These are phyloP conservation scores for Trifolium repens DNA, from an alignment of 306 rosid genomes.

Conservation along the genomic window DNA sequence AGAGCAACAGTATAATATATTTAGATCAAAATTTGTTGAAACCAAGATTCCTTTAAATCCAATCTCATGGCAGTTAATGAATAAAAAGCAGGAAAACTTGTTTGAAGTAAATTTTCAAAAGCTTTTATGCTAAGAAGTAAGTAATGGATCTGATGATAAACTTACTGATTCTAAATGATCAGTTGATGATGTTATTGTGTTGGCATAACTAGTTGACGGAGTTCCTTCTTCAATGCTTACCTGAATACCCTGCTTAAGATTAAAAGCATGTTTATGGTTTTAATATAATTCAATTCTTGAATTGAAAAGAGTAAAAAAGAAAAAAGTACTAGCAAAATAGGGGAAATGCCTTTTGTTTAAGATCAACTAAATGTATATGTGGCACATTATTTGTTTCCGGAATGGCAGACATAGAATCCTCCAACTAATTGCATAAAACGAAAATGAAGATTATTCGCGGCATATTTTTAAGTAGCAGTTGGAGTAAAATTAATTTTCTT, in stretches of 20 bases:
- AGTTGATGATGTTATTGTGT: not conserved
- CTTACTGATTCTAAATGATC: no score
- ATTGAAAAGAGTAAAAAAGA: not conserved
- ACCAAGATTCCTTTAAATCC: no score
- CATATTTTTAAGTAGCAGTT: not conserved
- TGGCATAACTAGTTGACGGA: not conserved
- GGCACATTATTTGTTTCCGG: not conserved
- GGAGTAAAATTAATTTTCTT: not conserved
- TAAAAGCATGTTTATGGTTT: not conserved
- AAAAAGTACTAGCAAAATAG: no score
- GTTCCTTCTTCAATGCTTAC: not conserved
- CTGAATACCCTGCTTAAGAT: not conserved
- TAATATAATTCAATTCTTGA: not conserved
- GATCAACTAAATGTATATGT: not conserved
- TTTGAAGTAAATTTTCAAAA: no score
- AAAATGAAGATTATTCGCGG: not conserved
- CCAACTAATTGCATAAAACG: not conserved
- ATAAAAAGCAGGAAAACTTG: no score
- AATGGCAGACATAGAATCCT: not conserved
- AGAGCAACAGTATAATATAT: no score
- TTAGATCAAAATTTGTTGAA: no score
- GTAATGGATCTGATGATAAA: not conserved
- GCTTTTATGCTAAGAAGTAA: no score
- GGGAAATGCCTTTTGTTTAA: conserved; percentile 6
- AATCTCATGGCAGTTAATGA: no score